phyloP scores from a whole-genome alignment of 1,139 yeast species.

The Suhomyces bribrorum region DNA sequence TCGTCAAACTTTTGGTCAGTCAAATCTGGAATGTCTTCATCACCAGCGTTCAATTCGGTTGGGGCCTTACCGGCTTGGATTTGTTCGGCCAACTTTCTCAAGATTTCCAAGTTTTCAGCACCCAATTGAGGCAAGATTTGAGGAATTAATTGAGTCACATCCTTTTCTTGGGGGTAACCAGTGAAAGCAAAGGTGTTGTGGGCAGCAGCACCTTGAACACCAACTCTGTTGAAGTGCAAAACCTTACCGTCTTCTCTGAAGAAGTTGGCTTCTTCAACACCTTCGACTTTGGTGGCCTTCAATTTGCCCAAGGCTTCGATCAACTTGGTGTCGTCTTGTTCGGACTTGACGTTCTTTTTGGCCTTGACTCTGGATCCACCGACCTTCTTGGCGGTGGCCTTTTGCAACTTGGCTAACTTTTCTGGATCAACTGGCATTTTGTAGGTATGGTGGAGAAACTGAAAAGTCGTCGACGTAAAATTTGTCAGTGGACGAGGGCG shows the following conservation, averaged over 20 bases:
- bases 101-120: conserved; percentile 89
- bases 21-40: conserved; percentile 87
- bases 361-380: conserved; percentile 90
- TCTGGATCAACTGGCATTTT: conserved; percentile 85
- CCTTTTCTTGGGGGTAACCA: conserved; percentile 94
- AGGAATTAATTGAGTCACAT: conserved; percentile 90
- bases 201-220: conserved; percentile 90
- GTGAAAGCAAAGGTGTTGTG: conserved; percentile 93
- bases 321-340: conserved; percentile 87
- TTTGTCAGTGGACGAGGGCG: conserved; percentile 4
- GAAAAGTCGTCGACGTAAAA: conserved; percentile 26
- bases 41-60: conserved; percentile 51
- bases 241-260: conserved; percentile 96
- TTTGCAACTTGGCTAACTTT: conserved; percentile 82
- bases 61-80: conserved; percentile 65
- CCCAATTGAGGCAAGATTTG: conserved; percentile 96
- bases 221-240: conserved; percentile 91
- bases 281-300: conserved; percentile 85
- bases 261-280: conserved; percentile 96
- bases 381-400: conserved; percentile 71
- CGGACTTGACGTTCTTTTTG: conserved; percentile 63
- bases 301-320: conserved; percentile 88
- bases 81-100: conserved; percentile 89
- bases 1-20: conserved; percentile 94
- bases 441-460: conserved; percentile 5